Base-by-base conservation (phyloP, 2,329 filamentous ascomycete species). In the Phyllosticta paracitricarpa region DNA sequence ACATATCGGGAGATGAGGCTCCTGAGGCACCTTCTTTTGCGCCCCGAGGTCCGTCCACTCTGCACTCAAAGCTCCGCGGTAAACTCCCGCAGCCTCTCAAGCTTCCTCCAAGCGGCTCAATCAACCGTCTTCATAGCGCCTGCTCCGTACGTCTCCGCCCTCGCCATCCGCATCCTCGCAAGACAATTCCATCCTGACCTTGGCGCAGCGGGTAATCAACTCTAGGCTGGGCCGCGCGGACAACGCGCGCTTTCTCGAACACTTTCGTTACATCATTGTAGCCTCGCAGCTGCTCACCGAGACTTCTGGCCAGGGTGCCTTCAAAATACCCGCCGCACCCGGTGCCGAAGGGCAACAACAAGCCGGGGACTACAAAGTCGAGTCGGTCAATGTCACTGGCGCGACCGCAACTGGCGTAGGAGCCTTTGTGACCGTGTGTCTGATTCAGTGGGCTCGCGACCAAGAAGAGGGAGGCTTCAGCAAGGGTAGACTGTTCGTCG, bases 261-360 rank as follows among this genome's bases (percentile, higher is more conserved):
- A 91, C 70, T 97, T 97, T 70, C 89, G 92, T 65, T 97, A 97
- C 75, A 88, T 89, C 24, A 89, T 97, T 65, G 89, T 97, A 69
- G 91, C 91, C 57, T 97, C 92, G 24, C 91, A 96, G 72, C 82
- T 97, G 14, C 80, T 97, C 51, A 91, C 85, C 68, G 88, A 88
- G 51, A 83, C 88, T 66, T 67, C 73, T 8, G 73, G 75, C 58
- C 75, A 77, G 64, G 75, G 73, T 28, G 70, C 75, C 14, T 63
- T 78, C 53, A 73, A 74, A 40, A 62, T 72, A 10, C 61, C 70
- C 22, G 62, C 71, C 17, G 64, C 70, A 40, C 67, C 71, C 57
- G 68, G 69, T 61, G 66, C 67, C 8, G 64, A 69, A 60, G 69
- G 65, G n/a, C 63, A 57, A 22, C 53, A 67, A 10, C 68, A 64